These are phyloP conservation scores for Mikania micrantha DNA, from an alignment of 129 eudicot genomes.

Conservation along the genomic window DNA sequence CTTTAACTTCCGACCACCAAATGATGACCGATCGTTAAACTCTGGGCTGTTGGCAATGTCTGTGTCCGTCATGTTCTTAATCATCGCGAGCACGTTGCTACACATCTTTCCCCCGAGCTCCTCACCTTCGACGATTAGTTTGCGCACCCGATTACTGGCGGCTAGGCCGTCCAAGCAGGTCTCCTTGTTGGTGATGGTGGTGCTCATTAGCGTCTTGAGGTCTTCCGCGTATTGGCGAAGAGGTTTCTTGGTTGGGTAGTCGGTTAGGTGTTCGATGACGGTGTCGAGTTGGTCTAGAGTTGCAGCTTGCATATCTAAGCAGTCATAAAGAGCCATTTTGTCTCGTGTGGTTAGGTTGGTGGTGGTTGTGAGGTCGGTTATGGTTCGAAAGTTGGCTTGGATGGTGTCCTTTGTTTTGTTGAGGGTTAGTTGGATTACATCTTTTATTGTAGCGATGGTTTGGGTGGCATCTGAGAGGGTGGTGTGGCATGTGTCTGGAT, in stretches of 20 bases:
- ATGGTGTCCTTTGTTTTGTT: slow-evolving; percentile 39
- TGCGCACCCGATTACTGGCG: neutral
- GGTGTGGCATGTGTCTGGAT: slow-evolving; percentile 61
- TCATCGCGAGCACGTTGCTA: slow-evolving; percentile 23
- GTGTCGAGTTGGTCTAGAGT: slow-evolving; percentile 50
- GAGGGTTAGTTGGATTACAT: slow-evolving; percentile 45
- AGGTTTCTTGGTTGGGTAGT: slow-evolving; percentile 31
- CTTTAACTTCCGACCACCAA: neutral
- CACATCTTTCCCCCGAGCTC: slow-evolving; percentile 30
- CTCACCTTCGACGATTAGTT: slow-evolving; percentile 3
- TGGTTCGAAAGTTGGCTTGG: slow-evolving; percentile 35
- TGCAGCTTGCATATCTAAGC: slow-evolving; percentile 46
- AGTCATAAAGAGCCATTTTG: slow-evolving; percentile 58
- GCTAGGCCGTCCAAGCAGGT: slow-evolving; percentile 44
- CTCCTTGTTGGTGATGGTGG: slow-evolving; percentile 59
- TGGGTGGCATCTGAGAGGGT: slow-evolving; percentile 18
- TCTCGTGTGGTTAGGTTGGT: slow-evolving; percentile 35
- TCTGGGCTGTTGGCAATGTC: neutral
- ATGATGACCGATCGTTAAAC: no score
- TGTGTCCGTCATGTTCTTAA: slow-evolving; percentile 1
- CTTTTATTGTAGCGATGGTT: slow-evolving; percentile 28
- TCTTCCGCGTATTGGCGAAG: slow-evolving; percentile 45
- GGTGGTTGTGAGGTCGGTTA: slow-evolving; percentile 24
- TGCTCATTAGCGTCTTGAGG: slow-evolving; percentile 61
- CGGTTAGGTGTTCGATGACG: slow-evolving; percentile 30